phyloP scores from a whole-genome alignment of 805 yeast genomes.

The Brettanomyces nanus region DNA sequence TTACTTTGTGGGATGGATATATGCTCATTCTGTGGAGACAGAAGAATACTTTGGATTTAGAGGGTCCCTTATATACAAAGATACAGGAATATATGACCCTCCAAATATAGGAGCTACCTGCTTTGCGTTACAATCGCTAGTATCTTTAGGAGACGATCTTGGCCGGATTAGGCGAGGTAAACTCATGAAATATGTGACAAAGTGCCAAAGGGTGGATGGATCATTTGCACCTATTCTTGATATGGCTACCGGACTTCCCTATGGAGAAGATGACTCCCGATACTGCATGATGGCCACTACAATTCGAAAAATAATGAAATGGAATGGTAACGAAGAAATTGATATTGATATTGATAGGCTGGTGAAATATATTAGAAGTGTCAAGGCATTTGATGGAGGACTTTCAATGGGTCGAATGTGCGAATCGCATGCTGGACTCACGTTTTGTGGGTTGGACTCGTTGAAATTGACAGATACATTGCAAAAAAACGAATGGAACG shows the following conservation, averaged over 20 bases:
- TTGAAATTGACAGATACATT: slow-evolving; percentile 32
- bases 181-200: slow-evolving; percentile 45
- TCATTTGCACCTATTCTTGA: slow-evolving; percentile 43
- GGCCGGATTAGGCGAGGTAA: slow-evolving; percentile 29
- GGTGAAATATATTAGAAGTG: slow-evolving; percentile 27
- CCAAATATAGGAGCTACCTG: slow-evolving; percentile 70
- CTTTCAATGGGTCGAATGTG: slow-evolving; percentile 37
- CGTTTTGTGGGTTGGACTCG: slow-evolving; percentile 74
- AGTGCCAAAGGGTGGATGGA: slow-evolving; percentile 57
- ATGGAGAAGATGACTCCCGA: slow-evolving; percentile 64
- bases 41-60: slow-evolving; percentile 41
- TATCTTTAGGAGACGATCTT: slow-evolving; percentile 40
- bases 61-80: slow-evolving; percentile 43
- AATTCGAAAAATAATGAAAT: slow-evolving; percentile 41
- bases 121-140: slow-evolving; percentile 56
- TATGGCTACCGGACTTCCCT: slow-evolving; percentile 23
- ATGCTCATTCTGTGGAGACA: slow-evolving; percentile 34
- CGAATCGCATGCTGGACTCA: slow-evolving; percentile 83
- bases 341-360: slow-evolving; percentile 39
- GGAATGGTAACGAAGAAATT: slow-evolving; percentile 14
- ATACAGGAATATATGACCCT: slow-evolving; percentile 36
- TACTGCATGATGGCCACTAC: slow-evolving; percentile 67
- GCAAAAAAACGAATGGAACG: slow-evolving; percentile 19
- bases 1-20: slow-evolving; percentile 35
- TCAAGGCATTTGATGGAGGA: slow-evolving; percentile 58